A percentile compares a stretch with the other conserved stretches of the same genome.
Evolutionary conservation across 257 asterid genomes (phyloP).

Genomic region (Plantago ovata): DNA sequence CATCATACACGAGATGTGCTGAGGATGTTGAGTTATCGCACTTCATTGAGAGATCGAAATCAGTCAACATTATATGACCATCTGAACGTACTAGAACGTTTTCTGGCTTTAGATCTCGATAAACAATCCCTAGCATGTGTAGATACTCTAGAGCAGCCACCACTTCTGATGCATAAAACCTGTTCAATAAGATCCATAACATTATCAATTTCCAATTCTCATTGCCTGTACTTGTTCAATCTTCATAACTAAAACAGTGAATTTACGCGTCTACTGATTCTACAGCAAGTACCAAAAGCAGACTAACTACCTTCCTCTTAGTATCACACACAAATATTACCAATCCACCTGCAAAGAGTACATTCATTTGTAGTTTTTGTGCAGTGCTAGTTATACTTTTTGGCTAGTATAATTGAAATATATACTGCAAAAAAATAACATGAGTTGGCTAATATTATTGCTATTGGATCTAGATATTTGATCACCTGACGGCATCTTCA

Average conservation of each 20-base stretch:
- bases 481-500: constrained; percentile 65
- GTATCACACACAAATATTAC: too few species aligned
- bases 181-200: constrained; percentile 18
- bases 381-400: too few species aligned
- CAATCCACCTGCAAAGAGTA: too few species aligned
- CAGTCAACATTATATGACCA: constrained; percentile 80
- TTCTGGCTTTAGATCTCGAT: constrained; percentile 78
- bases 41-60: constrained; percentile 66
- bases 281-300: too few species aligned
- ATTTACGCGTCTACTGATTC: background rate
- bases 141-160: constrained; percentile 76
- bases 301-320: too few species aligned
- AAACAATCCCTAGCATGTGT: constrained; percentile 70
- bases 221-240: too few species aligned
- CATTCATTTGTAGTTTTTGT: too few species aligned
- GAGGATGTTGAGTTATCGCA: constrained; percentile 36
- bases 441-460: background rate
- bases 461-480: background rate
- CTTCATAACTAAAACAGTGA: too few species aligned
- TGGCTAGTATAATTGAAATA: too few species aligned
- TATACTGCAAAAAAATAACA: too few species aligned
- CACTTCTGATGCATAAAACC: constrained; percentile 80
- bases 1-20: constrained; percentile 42
- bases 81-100: constrained; percentile 61
- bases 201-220: background rate